Evolutionary conservation across 2,329 filamentous ascomycete species (phyloP).

Genomic region (Chaetothyriales sp.): DNA sequence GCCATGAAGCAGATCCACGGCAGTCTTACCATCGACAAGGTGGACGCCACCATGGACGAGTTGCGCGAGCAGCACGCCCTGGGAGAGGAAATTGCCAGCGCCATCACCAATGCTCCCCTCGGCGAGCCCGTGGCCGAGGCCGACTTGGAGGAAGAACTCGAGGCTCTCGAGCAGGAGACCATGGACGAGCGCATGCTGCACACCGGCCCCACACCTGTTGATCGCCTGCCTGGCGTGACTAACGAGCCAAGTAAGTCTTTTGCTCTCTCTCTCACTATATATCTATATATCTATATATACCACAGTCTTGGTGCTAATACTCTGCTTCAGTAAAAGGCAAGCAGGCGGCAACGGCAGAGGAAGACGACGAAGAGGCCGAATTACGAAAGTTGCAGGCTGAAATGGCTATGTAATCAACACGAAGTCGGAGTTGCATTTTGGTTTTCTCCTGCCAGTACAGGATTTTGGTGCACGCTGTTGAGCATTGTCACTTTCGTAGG

Average conservation of each 20-base stretch:
- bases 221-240: slow-evolving; percentile 58
- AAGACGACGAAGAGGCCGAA: slow-evolving; percentile 94
- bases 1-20: slow-evolving; percentile 92
- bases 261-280: not conserved
- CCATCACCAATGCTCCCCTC: slow-evolving; percentile 57
- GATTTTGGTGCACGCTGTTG: not conserved
- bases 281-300: not conserved
- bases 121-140: slow-evolving; percentile 64
- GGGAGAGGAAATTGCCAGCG: slow-evolving; percentile 80
- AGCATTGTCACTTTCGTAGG: not conserved
- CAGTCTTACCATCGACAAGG: slow-evolving; percentile 81
- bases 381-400: slow-evolving; percentile 84
- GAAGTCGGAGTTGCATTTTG: not conserved
- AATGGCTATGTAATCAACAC: slow-evolving; percentile 69
- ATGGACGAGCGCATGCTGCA: slow-evolving; percentile 88
- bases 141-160: slow-evolving; percentile 74
- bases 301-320: not conserved
- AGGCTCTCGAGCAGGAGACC: slow-evolving; percentile 74
- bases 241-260: slow-evolving; percentile 55
- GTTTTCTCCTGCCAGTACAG: not conserved
- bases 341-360: slow-evolving; percentile 36
- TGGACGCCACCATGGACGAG: slow-evolving; percentile 88
- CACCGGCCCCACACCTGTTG: slow-evolving; percentile 69
- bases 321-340: slow-evolving; percentile 24
- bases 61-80: slow-evolving; percentile 83